Conservation (phyloP, 164 flowering plant genomes). For the Magnolia changhungtana region DNA sequence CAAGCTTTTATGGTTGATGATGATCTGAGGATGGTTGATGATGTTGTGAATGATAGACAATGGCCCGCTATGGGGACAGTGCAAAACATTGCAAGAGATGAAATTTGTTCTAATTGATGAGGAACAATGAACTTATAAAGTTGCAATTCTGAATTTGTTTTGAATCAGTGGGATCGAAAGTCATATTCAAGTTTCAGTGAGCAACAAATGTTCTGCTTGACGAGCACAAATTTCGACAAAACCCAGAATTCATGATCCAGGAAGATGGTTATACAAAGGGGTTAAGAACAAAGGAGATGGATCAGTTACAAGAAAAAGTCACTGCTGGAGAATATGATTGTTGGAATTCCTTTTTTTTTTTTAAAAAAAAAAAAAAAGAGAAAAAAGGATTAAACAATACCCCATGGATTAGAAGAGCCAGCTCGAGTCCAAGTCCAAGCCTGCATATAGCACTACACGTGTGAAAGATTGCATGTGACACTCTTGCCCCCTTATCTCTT, state of each 20-base stretch:
- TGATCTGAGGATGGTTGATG: constrained; percentile 15
- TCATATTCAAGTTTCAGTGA: background rate
- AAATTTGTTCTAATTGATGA: constrained; percentile 1
- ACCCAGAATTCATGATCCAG: background rate
- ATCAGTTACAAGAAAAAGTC: no score
- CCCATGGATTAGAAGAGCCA: no score
- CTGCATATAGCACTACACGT: no score
- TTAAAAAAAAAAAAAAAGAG: no score
- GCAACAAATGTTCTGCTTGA: background rate
- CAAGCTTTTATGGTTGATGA: constrained; percentile 30
- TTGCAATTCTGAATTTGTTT: background rate
- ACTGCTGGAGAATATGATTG: no score
- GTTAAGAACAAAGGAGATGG: background rate
- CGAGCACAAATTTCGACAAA: background rate
- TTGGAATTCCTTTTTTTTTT: no score
- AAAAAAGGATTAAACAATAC: no score
- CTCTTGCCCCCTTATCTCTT: no score
- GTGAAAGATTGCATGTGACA: no score
- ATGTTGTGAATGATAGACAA: constrained; percentile 5
- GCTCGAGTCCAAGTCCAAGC: no score
- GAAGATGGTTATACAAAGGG: background rate
- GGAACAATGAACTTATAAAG: background rate
- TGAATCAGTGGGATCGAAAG: no score
- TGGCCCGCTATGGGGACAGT: background rate
- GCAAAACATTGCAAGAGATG: background rate